Percentiles rank a stretch among this genome's conserved stretches.
These are phyloP conservation scores for Tirmania nivea DNA, from an alignment of 495 filamentous ascomycete genomes.

Conservation along the genomic window DNA sequence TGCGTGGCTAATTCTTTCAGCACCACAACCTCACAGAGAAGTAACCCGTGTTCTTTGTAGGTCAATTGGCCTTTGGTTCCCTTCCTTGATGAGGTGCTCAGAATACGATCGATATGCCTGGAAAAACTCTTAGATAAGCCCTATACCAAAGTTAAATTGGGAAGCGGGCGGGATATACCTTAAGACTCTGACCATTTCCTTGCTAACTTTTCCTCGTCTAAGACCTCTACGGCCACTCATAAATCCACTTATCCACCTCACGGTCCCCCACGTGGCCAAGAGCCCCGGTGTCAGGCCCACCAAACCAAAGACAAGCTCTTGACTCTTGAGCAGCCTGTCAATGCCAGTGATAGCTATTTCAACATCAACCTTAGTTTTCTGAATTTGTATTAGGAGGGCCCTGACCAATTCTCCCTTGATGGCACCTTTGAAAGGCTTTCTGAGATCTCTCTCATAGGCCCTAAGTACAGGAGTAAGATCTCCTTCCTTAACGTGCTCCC, in stretches of 20 bases:
- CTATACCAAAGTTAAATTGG: too few relatives aligned
- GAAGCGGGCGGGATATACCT: background rate
- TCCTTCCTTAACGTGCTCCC: constrained; percentile 61
- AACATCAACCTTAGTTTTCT: constrained; percentile 97
- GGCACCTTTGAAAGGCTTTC: constrained; percentile 55
- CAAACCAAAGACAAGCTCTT: constrained; percentile 94
- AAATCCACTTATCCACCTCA: constrained; percentile 45
- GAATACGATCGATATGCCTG: constrained; percentile 65
- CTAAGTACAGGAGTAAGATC: constrained; percentile 78
- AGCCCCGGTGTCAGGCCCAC: constrained; percentile 80
- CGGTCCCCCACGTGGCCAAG: constrained; percentile 52
- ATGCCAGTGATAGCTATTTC: constrained; percentile 91
- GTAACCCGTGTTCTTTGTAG: constrained; percentile 75
- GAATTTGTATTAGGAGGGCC: constrained; percentile 81
- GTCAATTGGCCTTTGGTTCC: constrained; percentile 42
- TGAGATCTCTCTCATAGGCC: constrained; percentile 74
- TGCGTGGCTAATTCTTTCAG: constrained; percentile 42
- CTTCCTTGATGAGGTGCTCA: constrained; percentile 41
- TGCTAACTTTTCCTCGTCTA: constrained; percentile 33
- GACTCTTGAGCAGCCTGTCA: constrained; percentile 75
- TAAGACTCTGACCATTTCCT: constrained; percentile 35
- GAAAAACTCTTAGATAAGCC: constrained; percentile 18
- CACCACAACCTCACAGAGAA: constrained; percentile 71
- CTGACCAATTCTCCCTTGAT: constrained; percentile 70
- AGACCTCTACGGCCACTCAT: constrained; percentile 48